Evolutionary conservation across 352 stramenopile genomes (phyloP).

Genomic region (Pythium guiyangense): DNA sequence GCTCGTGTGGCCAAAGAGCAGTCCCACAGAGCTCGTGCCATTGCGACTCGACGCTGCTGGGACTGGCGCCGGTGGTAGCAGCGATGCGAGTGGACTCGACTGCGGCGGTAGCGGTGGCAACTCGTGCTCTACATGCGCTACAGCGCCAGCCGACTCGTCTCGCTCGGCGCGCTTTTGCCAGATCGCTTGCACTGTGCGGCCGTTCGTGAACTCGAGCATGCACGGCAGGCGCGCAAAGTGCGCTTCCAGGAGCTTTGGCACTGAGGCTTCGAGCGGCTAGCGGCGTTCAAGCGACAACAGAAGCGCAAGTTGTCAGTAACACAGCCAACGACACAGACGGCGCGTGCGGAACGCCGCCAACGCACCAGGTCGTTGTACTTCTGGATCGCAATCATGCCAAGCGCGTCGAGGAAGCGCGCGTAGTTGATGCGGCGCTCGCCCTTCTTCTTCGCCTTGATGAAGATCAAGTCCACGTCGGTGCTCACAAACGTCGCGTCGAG

Average conservation of each 20-base stretch:
- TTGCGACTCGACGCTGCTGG: neutral
- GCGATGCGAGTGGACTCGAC: neutral
- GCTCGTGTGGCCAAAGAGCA: neutral
- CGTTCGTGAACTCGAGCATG: conserved; percentile 58
- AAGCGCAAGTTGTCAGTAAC: neutral
- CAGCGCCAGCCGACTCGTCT: conserved; percentile 14
- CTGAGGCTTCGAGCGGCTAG: conserved; percentile 49
- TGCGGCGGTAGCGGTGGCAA: conserved; percentile 1
- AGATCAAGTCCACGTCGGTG: conserved; percentile 86
- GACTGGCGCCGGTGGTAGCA: neutral
- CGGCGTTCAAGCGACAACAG: neutral
- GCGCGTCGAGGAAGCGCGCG: conserved; percentile 73
- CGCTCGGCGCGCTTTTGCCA: conserved; percentile 55
- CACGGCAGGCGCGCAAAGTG: conserved; percentile 63
- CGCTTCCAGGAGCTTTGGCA: conserved; percentile 59
- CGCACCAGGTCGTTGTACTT: conserved; percentile 76
- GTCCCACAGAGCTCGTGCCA: neutral
- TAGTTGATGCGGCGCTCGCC: conserved; percentile 81
- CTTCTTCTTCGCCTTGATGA: conserved; percentile 86
- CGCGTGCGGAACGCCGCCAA: neutral
- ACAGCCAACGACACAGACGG: neutral
- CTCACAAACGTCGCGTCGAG: conserved; percentile 50
- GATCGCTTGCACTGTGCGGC: conserved; percentile 55
- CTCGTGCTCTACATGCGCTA: neutral
- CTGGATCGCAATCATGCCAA: conserved; percentile 78